These are phyloP conservation scores for Citrus unshiu DNA, from an alignment of 345 rosid genomes.

Conservation along the genomic window DNA sequence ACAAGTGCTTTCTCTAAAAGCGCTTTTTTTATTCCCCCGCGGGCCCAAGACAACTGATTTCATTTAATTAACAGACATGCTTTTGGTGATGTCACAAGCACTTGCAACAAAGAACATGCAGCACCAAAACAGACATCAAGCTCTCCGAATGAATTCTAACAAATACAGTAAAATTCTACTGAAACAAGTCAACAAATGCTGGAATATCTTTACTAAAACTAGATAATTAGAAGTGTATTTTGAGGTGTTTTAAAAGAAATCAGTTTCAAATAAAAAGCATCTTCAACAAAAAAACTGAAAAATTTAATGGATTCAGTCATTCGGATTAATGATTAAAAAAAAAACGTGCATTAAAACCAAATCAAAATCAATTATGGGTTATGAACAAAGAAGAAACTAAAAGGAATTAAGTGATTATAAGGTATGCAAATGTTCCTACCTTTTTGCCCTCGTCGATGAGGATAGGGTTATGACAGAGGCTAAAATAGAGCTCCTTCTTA, in stretches of 20 bases:
- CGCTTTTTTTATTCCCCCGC: too few species aligned
- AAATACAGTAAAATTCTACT: too few species aligned
- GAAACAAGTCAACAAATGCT: too few species aligned
- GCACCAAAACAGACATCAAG: not conserved
- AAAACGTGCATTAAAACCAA: not conserved
- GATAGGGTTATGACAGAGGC: conserved; percentile 37
- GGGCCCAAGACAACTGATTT: too few species aligned
- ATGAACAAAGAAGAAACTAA: not conserved
- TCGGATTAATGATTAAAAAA: not conserved
- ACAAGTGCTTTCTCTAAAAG: not conserved
- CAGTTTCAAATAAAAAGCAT: not conserved
- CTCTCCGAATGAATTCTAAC: not conserved
- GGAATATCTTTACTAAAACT: too few species aligned
- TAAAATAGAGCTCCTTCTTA: conserved; percentile 44
- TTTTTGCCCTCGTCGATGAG: conserved; percentile 51
- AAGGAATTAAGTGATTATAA: not conserved
- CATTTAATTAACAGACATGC: not conserved
- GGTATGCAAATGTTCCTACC: conserved; percentile 26
- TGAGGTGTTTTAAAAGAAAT: too few species aligned
- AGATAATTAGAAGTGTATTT: too few species aligned
- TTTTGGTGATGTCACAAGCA: not conserved
- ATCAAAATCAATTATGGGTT: too few species aligned
- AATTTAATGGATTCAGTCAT: not conserved
- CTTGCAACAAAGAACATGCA: not conserved
- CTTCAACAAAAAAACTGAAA: not conserved